Percentiles rank a stretch among this genome's conserved stretches.
phyloP scores from a whole-genome alignment of 805 yeast genomes.

The Wickerhamomyces bovis region DNA sequence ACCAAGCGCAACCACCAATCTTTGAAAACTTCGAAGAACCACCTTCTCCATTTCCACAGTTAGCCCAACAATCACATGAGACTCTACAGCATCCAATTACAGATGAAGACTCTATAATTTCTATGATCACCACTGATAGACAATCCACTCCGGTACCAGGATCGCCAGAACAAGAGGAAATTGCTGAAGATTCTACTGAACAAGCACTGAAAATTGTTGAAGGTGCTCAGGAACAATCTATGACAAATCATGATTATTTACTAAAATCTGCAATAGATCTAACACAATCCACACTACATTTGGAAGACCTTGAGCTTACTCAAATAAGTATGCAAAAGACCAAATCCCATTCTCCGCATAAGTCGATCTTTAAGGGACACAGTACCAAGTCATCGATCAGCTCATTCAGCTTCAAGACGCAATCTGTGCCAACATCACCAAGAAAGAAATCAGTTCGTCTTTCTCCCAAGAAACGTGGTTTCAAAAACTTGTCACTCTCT shows the following conservation, averaged over 20 bases:
- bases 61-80: neutral
- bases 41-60: neutral
- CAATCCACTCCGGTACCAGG: neutral
- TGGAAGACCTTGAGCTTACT: constrained; percentile 9
- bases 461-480: constrained; percentile 13
- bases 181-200: constrained; percentile 16
- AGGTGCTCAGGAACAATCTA: constrained; percentile 8
- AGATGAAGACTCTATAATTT: constrained; percentile 2
- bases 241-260: constrained; percentile 6
- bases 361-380: constrained; percentile 18
- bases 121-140: neutral
- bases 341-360: constrained; percentile 21
- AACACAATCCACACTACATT: constrained; percentile 14
- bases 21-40: constrained; percentile 1
- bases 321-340: constrained; percentile 5
- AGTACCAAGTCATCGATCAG: constrained; percentile 14
- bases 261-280: constrained; percentile 15
- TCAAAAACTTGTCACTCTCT: constrained; percentile 23
- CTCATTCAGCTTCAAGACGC: constrained; percentile 9
- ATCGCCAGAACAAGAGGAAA: neutral
- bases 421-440: constrained; percentile 21
- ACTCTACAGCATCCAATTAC: constrained; percentile 1
- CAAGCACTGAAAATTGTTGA: constrained; percentile 19
- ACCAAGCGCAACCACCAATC: neutral
- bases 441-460: constrained; percentile 7